These are phyloP conservation scores for Juncus effusus DNA, from an alignment of 176 grass and related monocot species.

Conservation along the genomic window DNA sequence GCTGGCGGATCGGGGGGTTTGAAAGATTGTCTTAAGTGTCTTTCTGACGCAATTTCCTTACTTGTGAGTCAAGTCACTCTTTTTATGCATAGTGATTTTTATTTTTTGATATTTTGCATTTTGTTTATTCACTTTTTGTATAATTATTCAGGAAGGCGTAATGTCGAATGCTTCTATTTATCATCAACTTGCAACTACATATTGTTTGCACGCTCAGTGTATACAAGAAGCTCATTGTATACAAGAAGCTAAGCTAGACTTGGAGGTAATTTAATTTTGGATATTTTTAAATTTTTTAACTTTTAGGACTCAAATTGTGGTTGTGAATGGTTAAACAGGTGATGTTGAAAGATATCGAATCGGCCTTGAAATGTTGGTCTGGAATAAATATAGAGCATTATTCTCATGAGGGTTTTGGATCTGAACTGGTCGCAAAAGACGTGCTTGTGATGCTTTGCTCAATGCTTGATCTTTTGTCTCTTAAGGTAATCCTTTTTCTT, in stretches of 20 bases:
- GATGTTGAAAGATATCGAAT: constrained; percentile 41
- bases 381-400: constrained; percentile 26
- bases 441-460: constrained; percentile 68
- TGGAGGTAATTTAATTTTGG: constrained; percentile 36
- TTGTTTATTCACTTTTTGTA: constrained; percentile 5
- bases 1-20: constrained; percentile 49
- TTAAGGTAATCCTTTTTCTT: constrained; percentile 49
- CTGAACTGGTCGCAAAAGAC: constrained; percentile 33
- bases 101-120: constrained; percentile 2
- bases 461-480: constrained; percentile 63
- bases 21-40: constrained; percentile 46
- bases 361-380: constrained; percentile 48
- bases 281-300: too few relatives aligned
- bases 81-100: not conserved
- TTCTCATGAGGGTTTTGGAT: constrained; percentile 31
- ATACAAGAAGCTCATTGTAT: constrained; percentile 77
- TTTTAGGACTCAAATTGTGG: not conserved
- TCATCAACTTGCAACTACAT: constrained; percentile 61
- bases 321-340: constrained; percentile 45
- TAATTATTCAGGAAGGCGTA: constrained; percentile 32
- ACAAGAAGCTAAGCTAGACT: constrained; percentile 59
- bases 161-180: constrained; percentile 23
- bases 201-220: constrained; percentile 76
- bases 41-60: constrained; percentile 76
- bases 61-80: constrained; percentile 47